These are phyloP conservation scores for Solanum rostratum DNA, from an alignment of 257 asterid species.

Conservation along the genomic window DNA sequence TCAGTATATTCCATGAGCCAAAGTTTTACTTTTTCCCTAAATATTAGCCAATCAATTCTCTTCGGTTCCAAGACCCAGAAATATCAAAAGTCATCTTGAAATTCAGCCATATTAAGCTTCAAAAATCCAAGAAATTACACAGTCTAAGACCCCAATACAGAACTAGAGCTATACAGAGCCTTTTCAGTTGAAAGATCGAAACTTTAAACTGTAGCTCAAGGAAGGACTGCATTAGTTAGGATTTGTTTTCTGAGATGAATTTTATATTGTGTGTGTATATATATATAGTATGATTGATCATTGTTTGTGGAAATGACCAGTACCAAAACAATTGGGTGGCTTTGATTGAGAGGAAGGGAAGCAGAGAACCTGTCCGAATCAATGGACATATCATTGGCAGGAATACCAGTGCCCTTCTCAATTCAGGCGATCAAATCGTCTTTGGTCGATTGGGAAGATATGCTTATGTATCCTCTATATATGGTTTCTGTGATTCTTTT, in stretches of 20 bases:
- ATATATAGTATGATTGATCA: background rate
- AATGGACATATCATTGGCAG: conserved; percentile 56
- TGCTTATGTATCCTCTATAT: conserved; percentile 66
- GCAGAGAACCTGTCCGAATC: conserved; percentile 51
- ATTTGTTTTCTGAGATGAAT: conserved; percentile 5
- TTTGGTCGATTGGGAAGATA: conserved; percentile 56
- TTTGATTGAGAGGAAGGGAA: conserved; percentile 57
- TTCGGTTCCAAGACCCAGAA: background rate
- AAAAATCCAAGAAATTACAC: background rate
- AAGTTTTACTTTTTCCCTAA: background rate
- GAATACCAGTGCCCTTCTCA: conserved; percentile 32
- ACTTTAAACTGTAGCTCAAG: background rate
- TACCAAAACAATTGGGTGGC: conserved; percentile 44
- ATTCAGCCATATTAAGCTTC: background rate
- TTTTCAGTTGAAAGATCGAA: background rate
- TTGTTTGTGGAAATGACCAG: conserved; percentile 32
- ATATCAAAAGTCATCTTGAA: background rate
- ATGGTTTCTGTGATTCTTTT: conserved; percentile 24
- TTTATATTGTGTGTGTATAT: conserved; percentile 11
- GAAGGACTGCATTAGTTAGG: background rate
- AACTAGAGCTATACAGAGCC: background rate
- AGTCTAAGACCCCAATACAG: background rate
- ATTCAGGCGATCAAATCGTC: conserved; percentile 69
- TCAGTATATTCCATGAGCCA: background rate
- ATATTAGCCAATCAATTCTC: background rate